Base-by-base conservation (phyloP, 2,329 filamentous ascomycete species). In the Ophiostoma sp. region DNA sequence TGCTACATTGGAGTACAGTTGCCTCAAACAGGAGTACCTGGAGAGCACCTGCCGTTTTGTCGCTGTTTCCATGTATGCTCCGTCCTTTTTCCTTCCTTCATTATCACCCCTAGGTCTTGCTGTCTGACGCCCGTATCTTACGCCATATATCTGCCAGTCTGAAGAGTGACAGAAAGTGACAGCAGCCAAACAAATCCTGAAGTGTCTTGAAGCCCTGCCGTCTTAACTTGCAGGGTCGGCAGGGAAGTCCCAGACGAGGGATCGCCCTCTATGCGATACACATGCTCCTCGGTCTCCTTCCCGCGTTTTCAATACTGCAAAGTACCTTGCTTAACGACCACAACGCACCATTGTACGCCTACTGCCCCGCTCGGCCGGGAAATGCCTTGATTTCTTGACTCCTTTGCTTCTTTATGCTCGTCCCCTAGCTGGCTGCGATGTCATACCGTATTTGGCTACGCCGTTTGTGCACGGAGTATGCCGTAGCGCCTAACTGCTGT, bases 191-290 rank as follows among this genome's bases (percentile, higher is more conserved):
- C 33, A 45, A 61, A 36, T 6, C 6, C 28, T 36, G 25, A n/a
- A 42, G 61, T 17, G 17, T n/a, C 39, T 12, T 42, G 3, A 1
- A 42, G 59, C 36, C 36, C 36, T 64, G 61, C 61, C 61, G 36
- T 28, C 36, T 22, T 19, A 19, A 5, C 33, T 36, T n/a, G 31
- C 59, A 63, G 39, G 66, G 7, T 50, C 31, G 45, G 66, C 45
- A 69, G 45, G 42, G 42, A 69, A 69, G 45, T 36, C 45, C 50
- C 68, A 70, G 50, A 57, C 50, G 68, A 69, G 59, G 31, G 68
- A 70, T 70, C 50, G 68, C 31, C 66, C 48, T 70, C 22, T 59
- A 59, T 42, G 36, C 48, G n/a, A 39, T 55, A 59, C 19, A 31
- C 22, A 19, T 39, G 42, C 25, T 2, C 22, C 61, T 19, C 17